Evolutionary conservation across 2,329 filamentous ascomycete species (phyloP).

Genomic region (Periconia sp.): DNA sequence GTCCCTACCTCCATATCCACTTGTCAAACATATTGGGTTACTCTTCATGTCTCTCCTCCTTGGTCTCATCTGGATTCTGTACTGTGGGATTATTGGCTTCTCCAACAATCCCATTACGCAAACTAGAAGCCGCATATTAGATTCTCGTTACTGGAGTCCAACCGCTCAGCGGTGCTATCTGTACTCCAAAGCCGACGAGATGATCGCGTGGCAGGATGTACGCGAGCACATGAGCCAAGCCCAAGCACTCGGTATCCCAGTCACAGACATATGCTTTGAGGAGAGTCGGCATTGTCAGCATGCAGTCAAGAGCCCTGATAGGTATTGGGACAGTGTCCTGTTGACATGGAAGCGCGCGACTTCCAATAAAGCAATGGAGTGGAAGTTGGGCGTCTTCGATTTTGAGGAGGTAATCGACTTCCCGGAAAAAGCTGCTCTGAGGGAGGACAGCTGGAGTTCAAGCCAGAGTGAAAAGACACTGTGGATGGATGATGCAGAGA

Average conservation of each 20-base stretch:
- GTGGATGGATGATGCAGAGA: too few relatives aligned
- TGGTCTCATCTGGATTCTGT: constrained; percentile 24
- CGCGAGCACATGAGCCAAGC: constrained; percentile 57
- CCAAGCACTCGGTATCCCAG: constrained; percentile 52
- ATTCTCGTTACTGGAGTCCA: constrained; percentile 21
- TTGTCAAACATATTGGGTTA: constrained; percentile 21
- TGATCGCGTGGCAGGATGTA: constrained; percentile 62
- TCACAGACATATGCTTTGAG: constrained; percentile 59
- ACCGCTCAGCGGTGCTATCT: constrained; percentile 57
- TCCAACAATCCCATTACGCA: constrained; percentile 28
- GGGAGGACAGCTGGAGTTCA: too few relatives aligned
- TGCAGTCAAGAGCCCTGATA: constrained; percentile 59
- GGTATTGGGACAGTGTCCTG: constrained; percentile 59
- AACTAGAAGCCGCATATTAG: constrained; percentile 18
- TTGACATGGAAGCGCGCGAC: constrained; percentile 19
- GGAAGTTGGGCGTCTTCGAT: too few relatives aligned
- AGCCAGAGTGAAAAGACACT: too few relatives aligned
- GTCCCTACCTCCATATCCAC: constrained; percentile 23
- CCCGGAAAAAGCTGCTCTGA: too few relatives aligned
- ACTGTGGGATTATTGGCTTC: constrained; percentile 20
- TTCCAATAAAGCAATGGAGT: too few relatives aligned
- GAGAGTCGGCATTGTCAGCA: constrained; percentile 66
- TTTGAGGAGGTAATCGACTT: too few relatives aligned
- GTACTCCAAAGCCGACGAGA: constrained; percentile 62
- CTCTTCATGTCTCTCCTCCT: constrained; percentile 19